Evolutionary conservation across 345 rosid species (phyloP), one percentile per base, ranked within the genome.

Genomic region (Gossypium longicalyx): DNA sequence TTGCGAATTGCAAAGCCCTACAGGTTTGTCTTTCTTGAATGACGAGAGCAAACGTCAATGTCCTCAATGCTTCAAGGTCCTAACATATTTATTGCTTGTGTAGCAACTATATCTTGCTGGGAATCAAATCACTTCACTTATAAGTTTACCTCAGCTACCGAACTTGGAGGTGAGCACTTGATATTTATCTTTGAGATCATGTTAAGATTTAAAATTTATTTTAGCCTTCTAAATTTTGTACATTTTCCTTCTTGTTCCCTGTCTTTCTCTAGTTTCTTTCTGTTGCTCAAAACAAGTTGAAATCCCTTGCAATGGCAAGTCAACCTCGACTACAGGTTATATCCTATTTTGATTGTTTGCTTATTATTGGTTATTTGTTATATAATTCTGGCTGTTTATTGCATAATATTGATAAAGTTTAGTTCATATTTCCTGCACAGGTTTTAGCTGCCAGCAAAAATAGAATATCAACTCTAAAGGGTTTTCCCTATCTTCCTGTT

Each of bases 71-170:
- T 71, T 47, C 56, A 67, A 68, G 75, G 49, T 77, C 74, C 59
- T 80, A 69, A 83, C 65, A 41, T 75, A 44, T 84, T 19, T 77
- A 41, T 82, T 62, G 61, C 77, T 75, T 82, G 64, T 77, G 79
- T 85, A 94, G 98, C 98, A 94, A 94, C 84, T 94, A 10, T 94
- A 94, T 85, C 97, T 94, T 78, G 98, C 98, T 80, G 98, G 98
- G 71, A 94, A 94, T 76, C 98, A 94, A 86, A 92, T 94, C 74
- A 91, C 91, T 15, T 94, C 98, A 20, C 91, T 94, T 82, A 87
- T 80, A 74, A 94, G 95, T 84, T 90, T 94, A 77, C 98, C 98
- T 53, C 91, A 89, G 82, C 97, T 94, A 76, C 98, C 98, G 57
- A 94, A 92, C 82, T 80, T 94, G 84, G 98, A 94, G 97, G 98